These are phyloP conservation scores for Zelonia costaricensis DNA, from an alignment of 208 protist species.

Conservation along the genomic window DNA sequence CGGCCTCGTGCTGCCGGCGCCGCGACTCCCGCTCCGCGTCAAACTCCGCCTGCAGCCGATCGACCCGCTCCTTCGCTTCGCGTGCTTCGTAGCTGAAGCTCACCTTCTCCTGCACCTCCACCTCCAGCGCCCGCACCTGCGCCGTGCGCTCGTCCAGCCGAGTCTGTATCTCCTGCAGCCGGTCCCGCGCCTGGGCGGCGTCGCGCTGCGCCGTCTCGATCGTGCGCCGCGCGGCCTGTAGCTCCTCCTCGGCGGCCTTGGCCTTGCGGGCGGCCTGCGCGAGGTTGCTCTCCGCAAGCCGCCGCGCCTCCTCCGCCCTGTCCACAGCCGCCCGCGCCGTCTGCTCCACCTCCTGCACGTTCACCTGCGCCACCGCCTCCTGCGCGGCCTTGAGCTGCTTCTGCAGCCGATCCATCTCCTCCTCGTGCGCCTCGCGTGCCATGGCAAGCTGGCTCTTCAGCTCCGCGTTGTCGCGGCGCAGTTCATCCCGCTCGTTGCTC, in stretches of 20 bases:
- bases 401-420: conserved; percentile 46
- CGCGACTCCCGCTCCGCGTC: conserved; percentile 50
- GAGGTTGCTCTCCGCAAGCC: conserved; percentile 36
- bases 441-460: conserved; percentile 33
- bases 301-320: conserved; percentile 44
- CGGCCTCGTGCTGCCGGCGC: conserved; percentile 32
- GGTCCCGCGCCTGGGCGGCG: conserved; percentile 13
- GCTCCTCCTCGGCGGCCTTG: conserved; percentile 41
- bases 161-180: conserved; percentile 32
- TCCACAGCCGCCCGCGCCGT: conserved; percentile 30
- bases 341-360: conserved; percentile 34
- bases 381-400: conserved; percentile 30
- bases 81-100: conserved; percentile 37
- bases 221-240: conserved; percentile 22
- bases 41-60: conserved; percentile 41
- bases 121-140: conserved; percentile 35
- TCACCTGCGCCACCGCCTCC: conserved; percentile 28
- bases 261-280: conserved; percentile 33
- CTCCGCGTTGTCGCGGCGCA: conserved; percentile 43
- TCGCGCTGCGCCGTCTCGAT: conserved; percentile 37
- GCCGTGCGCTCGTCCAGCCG: conserved; percentile 37
- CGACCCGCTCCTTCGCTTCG: conserved; percentile 36
- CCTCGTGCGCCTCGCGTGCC: conserved; percentile 36
- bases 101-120: conserved; percentile 33
- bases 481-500: conserved; percentile 43